These are phyloP conservation scores for Betula pendula DNA, from an alignment of 306 rosid genomes.

Conservation along the genomic window DNA sequence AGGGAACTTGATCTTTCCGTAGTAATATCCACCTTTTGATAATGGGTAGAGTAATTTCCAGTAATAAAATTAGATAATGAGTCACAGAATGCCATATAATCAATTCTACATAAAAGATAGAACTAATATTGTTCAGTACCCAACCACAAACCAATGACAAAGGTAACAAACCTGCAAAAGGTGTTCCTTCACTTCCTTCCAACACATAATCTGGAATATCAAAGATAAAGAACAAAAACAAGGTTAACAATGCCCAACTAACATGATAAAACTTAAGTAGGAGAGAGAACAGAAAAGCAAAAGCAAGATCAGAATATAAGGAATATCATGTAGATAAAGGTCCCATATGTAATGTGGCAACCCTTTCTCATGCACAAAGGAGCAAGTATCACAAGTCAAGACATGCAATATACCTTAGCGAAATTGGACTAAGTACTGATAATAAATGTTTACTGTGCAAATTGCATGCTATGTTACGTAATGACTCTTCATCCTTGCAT, in stretches of 20 bases:
- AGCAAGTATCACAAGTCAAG: background rate
- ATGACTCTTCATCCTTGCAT: background rate
- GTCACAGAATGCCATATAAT: conserved; percentile 4
- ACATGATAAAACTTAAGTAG: conserved; percentile 22
- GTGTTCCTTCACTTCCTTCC: conserved; percentile 99
- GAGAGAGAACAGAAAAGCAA: background rate
- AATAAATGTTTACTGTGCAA: background rate
- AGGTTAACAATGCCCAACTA: conserved; percentile 20
- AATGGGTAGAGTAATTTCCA: background rate
- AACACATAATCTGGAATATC: conserved; percentile 74
- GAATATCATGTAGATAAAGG: background rate
- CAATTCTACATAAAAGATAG: conserved; percentile 5
- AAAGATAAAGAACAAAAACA: conserved; percentile 24
- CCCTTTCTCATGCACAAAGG: background rate
- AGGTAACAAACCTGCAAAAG: conserved; percentile 74
- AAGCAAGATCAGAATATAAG: background rate
- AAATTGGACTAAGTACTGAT: background rate
- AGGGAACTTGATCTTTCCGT: conserved; percentile 95
- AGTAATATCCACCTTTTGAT: conserved; percentile 79
- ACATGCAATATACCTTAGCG: background rate
- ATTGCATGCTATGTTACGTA: background rate
- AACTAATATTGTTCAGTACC: conserved; percentile 16
- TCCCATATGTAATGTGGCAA: background rate
- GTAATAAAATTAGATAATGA: background rate
- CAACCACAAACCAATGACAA: conserved; percentile 13